Evolutionary conservation across 768 basidiomycete species (phyloP), one percentile per base, ranked within the genome.

Genomic region (Solioccasus polychromus): DNA sequence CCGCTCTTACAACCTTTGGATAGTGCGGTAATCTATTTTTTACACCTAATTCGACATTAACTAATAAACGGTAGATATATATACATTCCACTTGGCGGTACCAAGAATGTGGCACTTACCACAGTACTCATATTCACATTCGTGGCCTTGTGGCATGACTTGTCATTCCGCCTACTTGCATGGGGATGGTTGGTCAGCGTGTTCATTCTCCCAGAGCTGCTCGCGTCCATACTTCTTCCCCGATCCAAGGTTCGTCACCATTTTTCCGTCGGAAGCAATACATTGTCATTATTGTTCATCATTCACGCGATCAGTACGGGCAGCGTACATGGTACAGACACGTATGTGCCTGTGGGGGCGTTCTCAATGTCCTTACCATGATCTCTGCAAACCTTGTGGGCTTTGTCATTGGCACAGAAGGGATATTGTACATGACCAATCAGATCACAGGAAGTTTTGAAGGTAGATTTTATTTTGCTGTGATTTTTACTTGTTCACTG

Each of bases 131-230:
- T 95, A 17, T 98, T 97, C 73, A 88, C 95, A 1, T 98, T 99
- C 58, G 94, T 97, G 19, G 95, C 96, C 0, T 69, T 99, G 17
- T 99, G 95, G 95, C 96, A 99, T 55, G 96, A 97, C 60, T 74
- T 97, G 2, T 88, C 88, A 0, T 84, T 95, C 64, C 75, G 76
- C 20, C 76, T 98, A 5, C 74, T 99, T 2, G 83, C 91, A 2
- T 99, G 94, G 94, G 95, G 96, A 2, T 98, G 96, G 96, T 83
- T 96, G 9, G 76, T 95, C 48, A 88, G 83, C 58, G 50, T 95
- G 37, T 96, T 99, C 66, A 83, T 99, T 50, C 49, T 92, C 6
- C 95, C 94, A 0, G 95, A 98, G 67, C 57, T 96, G 9, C 46
- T 77, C 0, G 88, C 82, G 1, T 66, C 72, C 9, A 76, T 69